Percentiles rank a stretch among this genome's conserved stretches.
Evolutionary conservation across 2,329 filamentous ascomycete species (phyloP).

Genomic region (Thelonectria discophora): DNA sequence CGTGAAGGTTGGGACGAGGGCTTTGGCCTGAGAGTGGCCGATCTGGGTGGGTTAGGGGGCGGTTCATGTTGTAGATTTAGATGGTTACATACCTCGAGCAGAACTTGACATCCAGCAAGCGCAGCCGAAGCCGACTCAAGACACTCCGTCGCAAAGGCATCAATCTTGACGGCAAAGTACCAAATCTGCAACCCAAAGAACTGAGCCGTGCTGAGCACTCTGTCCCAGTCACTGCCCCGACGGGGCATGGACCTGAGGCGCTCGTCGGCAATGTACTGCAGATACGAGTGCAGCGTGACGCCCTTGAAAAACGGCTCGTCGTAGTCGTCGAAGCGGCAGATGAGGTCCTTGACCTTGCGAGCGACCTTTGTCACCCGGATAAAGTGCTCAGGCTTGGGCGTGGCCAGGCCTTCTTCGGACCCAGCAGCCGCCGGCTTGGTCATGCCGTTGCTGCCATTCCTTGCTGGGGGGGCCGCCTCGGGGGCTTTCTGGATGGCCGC

Average conservation of each 20-base stretch:
- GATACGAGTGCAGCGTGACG: constrained; percentile 42
- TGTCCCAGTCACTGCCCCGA: constrained; percentile 53
- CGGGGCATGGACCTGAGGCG: constrained; percentile 53
- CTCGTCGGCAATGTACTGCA: constrained; percentile 50
- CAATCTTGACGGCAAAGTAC: constrained; percentile 47
- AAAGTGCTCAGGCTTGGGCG: constrained; percentile 15
- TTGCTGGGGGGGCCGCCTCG: not conserved
- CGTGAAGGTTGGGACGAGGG: constrained; percentile 51
- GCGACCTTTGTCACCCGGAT: constrained; percentile 29
- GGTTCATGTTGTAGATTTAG: not conserved
- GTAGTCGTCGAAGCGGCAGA: constrained; percentile 34
- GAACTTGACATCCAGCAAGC: constrained; percentile 49
- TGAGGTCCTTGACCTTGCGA: constrained; percentile 28
- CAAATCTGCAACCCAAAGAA: constrained; percentile 53
- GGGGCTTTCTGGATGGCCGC: constrained; percentile 8
- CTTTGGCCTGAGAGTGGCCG: constrained; percentile 49
- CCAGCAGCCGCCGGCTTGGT: not conserved
- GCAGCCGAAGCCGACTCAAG: constrained; percentile 43
- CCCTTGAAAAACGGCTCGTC: constrained; percentile 33
- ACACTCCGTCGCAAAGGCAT: constrained; percentile 35
- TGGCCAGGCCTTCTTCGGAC: constrained; percentile 10
- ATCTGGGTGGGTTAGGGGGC: constrained; percentile 42
- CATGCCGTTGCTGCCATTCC: constrained; percentile 1
- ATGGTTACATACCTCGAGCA: constrained; percentile 48
- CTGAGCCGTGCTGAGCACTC: constrained; percentile 51